Conservation (phyloP, 1,284 basidiomycete species). For the Ganoderma lingzhi region DNA sequence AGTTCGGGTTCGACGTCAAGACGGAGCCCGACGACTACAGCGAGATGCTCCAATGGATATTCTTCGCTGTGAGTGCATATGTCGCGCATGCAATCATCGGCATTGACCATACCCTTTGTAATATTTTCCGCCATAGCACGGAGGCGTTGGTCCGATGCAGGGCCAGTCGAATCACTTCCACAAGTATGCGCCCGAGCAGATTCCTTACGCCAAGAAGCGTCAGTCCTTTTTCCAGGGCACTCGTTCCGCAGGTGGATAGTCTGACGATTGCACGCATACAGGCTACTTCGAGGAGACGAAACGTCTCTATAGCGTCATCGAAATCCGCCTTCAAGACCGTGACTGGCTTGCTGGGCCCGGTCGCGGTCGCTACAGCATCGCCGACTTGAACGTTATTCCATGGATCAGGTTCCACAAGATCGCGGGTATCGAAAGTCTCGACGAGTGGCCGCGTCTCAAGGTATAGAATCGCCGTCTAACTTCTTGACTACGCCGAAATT, state of each 20-base stretch:
- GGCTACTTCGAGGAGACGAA: conserved; percentile 82
- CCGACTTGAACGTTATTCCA: conserved; percentile 66
- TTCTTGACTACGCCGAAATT: neutral
- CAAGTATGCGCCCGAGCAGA: conserved; percentile 63
- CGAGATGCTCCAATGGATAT: conserved; percentile 81
- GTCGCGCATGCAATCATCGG: too few relatives aligned
- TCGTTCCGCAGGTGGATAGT: neutral
- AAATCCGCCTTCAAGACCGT: conserved; percentile 68
- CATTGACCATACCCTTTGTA: too few relatives aligned
- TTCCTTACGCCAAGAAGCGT: conserved; percentile 73
- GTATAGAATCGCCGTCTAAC: conserved; percentile 21
- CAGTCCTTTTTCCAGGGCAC: conserved; percentile 21
- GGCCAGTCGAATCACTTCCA: conserved; percentile 76
- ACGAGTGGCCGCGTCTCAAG: conserved; percentile 45
- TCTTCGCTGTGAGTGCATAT: conserved; percentile 63
- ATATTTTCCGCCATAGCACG: conserved; percentile 51
- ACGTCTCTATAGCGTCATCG: conserved; percentile 80
- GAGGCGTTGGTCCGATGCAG: conserved; percentile 80
- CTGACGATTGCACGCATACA: conserved; percentile 33
- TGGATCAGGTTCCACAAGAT: conserved; percentile 57
- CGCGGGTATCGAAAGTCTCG: conserved; percentile 59
- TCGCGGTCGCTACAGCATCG: conserved; percentile 71
- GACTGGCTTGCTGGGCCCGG: conserved; percentile 78
- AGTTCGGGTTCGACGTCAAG: conserved; percentile 54
- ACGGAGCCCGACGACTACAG: conserved; percentile 52